Evolutionary conservation across 2,329 filamentous ascomycete genomes (phyloP), one percentile per base, ranked within the genome.

Genomic region (Sclerotinia spermophila): DNA sequence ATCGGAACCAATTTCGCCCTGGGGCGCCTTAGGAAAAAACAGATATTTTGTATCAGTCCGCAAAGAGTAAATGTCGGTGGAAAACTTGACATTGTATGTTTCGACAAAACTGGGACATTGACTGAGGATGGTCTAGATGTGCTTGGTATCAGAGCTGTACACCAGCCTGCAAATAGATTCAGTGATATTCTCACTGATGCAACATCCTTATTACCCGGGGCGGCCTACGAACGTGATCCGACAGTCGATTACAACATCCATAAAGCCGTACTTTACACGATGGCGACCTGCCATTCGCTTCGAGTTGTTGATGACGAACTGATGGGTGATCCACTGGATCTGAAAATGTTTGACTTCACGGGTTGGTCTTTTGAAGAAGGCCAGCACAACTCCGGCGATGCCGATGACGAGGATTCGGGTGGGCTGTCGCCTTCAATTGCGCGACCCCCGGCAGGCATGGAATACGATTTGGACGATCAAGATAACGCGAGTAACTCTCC

Each of bases 321-420:
- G 55, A 86, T 99, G 45, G 96, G 96, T 1, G 96, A 99, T 77
- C 96, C 96, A 6, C 84, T 99, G 2, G 96, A 99, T 79, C 85
- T 97, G 71, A 98, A 98, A 79, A 99, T 99, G 96, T 99, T 99
- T 79, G 91, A 97, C 74, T 99, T 97, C 76, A 98, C 96, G 0
- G 87, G 87, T 8, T 99, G 96, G 96, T 87, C 88, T 5, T 99
- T 93, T 76, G 92, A 97, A 79, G 96, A 99, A 82, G 93, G 94
- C 2, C 89, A 89, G 60, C 90, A 94, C 75, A 86, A 86, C 67
- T 81, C 85, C 35, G 86, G 85, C 40, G 87, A 87, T 67, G 85
- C 85, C 56, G 89, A 92, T 65, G 90, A 93, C 30, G 92, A 95
- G 61, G 91, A 94, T 71, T 90, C 90, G 76, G 84, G 86, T 5